Evolutionary conservation across 2,329 filamentous ascomycete species (phyloP), one percentile per base, ranked within the genome.

Genomic region (Emmonsiellopsis sp.): DNA sequence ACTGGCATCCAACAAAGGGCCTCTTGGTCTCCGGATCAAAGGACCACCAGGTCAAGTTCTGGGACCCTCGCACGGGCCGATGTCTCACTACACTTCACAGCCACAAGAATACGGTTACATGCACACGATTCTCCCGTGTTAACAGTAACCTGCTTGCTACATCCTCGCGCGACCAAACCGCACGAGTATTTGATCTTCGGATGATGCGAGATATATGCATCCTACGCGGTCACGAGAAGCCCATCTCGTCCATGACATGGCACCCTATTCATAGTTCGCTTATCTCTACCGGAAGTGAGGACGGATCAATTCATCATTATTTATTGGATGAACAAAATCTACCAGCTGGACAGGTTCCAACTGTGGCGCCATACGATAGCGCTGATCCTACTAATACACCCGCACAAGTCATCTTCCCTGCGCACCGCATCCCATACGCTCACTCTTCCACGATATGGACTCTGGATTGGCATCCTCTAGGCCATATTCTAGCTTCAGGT

Each of bases 171-270:
- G 93, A 98, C 65, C 89, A 95, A 68, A 95, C 89, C 1, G 90
- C 91, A 7, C 84, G 93, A 56, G 83, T 98, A 45, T 97, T 97
- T 64, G 93, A 98, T 68, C 78, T 98, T 53, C 84, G 93, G 48
- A 95, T 95, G 87, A 97, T 98, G 93, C 87, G 93, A 58, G 93
- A 98, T 68, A 91, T 97, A 53, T 89, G 90, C 62, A 81, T 97
- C 46, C 80, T 98, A 20, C 87, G 92, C 61, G 93, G 93, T 7
- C 91, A 97, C 67, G 91, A 97, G 62, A 97, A 96, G 71, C 93
- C 96, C 60, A 89, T 98, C 56, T 92, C 89, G 10, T 94, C 90
- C 1, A 73, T 98, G 50, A 79, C 88, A 3, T 98, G 92, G 89
- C 93, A 98, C 70, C 93, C 93, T 0, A 82, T 95, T 51, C 93